A percentile compares a stretch with the other conserved stretches of the same genome.
Conservation (phyloP, 2,329 filamentous ascomycete species). For the Pseudocercospora fijiensis region DNA sequence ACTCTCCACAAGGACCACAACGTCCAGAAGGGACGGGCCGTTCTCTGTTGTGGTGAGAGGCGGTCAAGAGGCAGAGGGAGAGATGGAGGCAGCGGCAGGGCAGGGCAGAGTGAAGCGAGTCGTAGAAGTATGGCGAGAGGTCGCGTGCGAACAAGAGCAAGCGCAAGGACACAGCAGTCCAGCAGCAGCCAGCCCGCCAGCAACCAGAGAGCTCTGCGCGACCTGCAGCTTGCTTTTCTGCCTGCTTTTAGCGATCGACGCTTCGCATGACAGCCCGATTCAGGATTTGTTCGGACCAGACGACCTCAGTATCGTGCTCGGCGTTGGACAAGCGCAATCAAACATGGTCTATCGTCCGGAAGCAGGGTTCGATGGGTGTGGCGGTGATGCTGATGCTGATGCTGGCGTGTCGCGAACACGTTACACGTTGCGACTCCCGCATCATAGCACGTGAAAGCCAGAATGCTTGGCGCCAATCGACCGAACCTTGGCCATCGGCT, state of each 20-base stretch:
- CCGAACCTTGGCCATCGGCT: neutral
- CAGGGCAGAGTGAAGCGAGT: neutral
- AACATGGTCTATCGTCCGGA: neutral
- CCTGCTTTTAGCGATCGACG: neutral
- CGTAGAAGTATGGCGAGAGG: constrained; percentile 1
- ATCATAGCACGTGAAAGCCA: neutral
- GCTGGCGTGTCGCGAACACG: neutral
- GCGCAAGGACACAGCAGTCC: neutral
- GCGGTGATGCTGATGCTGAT: neutral
- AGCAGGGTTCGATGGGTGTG: neutral
- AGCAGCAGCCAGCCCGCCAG: neutral
- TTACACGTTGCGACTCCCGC: neutral
- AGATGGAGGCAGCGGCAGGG: neutral
- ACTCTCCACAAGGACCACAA: neutral
- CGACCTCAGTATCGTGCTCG: neutral
- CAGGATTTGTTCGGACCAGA: neutral
- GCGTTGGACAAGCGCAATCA: neutral
- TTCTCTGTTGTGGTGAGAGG: neutral
- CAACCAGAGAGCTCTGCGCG: neutral
- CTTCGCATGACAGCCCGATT: constrained; percentile 2
- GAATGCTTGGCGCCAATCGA: neutral
- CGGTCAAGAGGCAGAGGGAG: neutral
- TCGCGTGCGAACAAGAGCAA: neutral
- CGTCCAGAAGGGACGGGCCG: neutral
- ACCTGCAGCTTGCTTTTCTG: neutral